Base-by-base conservation (phyloP, 2,329 filamentous ascomycete species). In the Alternaria sp. region DNA sequence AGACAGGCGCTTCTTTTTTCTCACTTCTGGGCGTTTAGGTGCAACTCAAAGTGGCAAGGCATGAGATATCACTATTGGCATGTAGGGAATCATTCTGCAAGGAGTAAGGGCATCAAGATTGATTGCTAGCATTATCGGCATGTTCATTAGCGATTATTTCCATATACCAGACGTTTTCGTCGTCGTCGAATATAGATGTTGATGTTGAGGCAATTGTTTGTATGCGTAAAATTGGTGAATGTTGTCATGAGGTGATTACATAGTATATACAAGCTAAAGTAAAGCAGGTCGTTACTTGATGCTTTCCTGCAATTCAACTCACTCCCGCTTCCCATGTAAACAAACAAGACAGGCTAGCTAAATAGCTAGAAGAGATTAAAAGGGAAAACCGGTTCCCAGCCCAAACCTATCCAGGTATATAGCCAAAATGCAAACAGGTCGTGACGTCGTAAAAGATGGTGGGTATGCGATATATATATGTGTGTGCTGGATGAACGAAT, bases 371-470 rank as follows among this genome's bases (percentile, higher is more conserved):
- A 22, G 18, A 16, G 7, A 48, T 20, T 22, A 20, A 7, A 5
- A 16, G 28, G 11, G 11, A 22, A 32, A 5, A 3, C 28, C n/a
- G 28, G 28, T 48, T 10, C 27, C n/a, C 18, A 48, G 2, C 11
- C 45, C 53, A 45, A 55, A 49, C 43, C 22, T 27, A 25, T 51
- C 54, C 45, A 57, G 25, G 18, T 43, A 57, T 43, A 57, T 51
- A 57, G 27, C 36, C 54, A 46, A 56, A 48, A 56, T 50, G 44
- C 28, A 44, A n/a, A 18, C 32, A 54, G 9, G 38, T 57, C 45
- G 22, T 56, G 27, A 57, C n/a, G 54, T 57, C 44, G 54, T 57
- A 20, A 51, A 25, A 28, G 28, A 30, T 6, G 45, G 53, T 8
- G 12, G 44, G 45, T 41, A 51, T 57, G 45, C 45, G 20, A 38